phyloP scores from a whole-genome alignment of 2,329 filamentous ascomycete species.

The Microcyclospora tardicrescens region DNA sequence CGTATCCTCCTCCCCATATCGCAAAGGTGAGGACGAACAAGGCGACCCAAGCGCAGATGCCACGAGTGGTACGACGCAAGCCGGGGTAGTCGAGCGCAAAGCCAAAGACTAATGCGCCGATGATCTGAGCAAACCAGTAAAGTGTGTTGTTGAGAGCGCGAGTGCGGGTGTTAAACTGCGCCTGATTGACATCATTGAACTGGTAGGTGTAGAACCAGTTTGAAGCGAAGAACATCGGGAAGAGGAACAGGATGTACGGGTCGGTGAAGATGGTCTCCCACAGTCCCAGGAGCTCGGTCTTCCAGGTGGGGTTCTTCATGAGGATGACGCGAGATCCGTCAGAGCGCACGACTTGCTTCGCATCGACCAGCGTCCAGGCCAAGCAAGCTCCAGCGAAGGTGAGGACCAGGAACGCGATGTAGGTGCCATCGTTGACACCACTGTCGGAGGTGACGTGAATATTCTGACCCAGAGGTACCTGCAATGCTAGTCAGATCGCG shows the following conservation, averaged over 20 bases:
- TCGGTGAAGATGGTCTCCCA: conserved; percentile 58
- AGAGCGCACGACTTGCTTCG: conserved; percentile 56
- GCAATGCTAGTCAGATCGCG: conserved; percentile 1
- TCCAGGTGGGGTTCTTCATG: conserved; percentile 85
- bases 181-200: conserved; percentile 59
- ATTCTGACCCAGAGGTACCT: conserved; percentile 63
- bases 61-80: conserved; percentile 52
- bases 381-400: conserved; percentile 60
- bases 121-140: conserved; percentile 69
- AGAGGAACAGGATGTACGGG: conserved; percentile 60
- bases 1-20: conserved; percentile 75
- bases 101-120: conserved; percentile 62
- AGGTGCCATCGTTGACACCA: conserved; percentile 63
- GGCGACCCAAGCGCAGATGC: conserved; percentile 47
- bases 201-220: conserved; percentile 76
- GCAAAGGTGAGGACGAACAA: conserved; percentile 60
- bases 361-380: conserved; percentile 57
- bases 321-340: conserved; percentile 70
- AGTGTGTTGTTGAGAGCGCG: conserved; percentile 63
- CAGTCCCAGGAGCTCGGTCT: conserved; percentile 63
- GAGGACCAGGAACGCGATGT: conserved; percentile 75
- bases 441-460: conserved; percentile 41
- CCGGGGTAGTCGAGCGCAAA: conserved; percentile 49
- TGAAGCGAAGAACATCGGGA: conserved; percentile 69
- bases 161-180: conserved; percentile 61